Conservation (phyloP, 345 rosid species). For the Turnera subulata region DNA sequence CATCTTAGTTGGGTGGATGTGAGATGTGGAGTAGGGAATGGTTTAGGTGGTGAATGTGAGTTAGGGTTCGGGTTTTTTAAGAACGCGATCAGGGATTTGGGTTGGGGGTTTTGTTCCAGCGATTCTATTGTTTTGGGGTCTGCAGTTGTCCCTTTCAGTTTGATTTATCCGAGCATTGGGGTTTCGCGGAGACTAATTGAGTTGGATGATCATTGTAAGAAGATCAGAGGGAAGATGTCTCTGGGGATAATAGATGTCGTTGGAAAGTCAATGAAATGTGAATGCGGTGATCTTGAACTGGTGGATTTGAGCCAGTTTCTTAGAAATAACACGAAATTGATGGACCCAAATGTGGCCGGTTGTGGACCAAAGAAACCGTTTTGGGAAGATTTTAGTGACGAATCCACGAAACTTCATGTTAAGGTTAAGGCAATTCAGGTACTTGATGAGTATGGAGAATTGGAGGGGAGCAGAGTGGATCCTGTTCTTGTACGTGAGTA, state of each 20-base stretch:
- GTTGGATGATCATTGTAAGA: slow-evolving; percentile 13
- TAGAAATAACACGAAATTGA: slow-evolving; percentile 17
- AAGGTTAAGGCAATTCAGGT: slow-evolving; percentile 38
- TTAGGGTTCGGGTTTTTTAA: slow-evolving; percentile 35
- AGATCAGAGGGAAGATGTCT: slow-evolving; percentile 36
- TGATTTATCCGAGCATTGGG: slow-evolving; percentile 71
- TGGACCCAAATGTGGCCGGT: slow-evolving; percentile 11
- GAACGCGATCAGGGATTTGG: slow-evolving; percentile 53
- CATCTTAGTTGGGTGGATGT: slow-evolving; percentile 81
- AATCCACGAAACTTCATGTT: slow-evolving; percentile 37
- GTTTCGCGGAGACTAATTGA: slow-evolving; percentile 27
- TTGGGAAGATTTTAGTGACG: slow-evolving; percentile 34
- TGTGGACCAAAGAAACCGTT: slow-evolving; percentile 19
- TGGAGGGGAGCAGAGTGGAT: no score
- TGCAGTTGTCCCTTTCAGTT: slow-evolving; percentile 63
- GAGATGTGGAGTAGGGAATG: slow-evolving; percentile 30
- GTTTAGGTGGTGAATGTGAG: slow-evolving; percentile 16
- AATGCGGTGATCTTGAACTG: slow-evolving; percentile 63
- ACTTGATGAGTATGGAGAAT: slow-evolving; percentile 30
- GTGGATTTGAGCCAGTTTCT: slow-evolving; percentile 23
- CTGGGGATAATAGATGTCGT: slow-evolving; percentile 67
- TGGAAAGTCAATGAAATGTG: slow-evolving; percentile 76
- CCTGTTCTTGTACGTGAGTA: slow-evolving; percentile 47
- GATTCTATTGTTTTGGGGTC: slow-evolving; percentile 63
- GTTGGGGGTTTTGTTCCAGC: slow-evolving; percentile 85